phyloP scores from a whole-genome alignment of 768 basidiomycete genomes.

The Ramaria sp. region DNA sequence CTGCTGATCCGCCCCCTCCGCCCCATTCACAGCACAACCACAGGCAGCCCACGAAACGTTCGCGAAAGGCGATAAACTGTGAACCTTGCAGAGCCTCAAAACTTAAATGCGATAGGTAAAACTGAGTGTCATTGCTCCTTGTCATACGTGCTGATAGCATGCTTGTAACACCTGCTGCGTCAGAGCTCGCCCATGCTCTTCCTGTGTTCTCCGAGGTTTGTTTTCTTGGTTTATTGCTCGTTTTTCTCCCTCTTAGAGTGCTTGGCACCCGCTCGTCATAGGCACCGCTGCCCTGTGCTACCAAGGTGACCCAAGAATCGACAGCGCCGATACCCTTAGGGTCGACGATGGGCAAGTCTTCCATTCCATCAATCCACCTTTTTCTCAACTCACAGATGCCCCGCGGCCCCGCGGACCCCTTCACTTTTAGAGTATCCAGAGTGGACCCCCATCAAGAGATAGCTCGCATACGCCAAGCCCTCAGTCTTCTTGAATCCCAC shows the following conservation, averaged over 20 bases:
- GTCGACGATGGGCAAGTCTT: constrained; percentile 14
- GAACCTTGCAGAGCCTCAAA: constrained; percentile 82
- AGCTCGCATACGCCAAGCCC: constrained; percentile 54
- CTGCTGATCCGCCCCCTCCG: background rate
- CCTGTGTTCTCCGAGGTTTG: constrained; percentile 72
- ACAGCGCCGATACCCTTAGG: background rate
- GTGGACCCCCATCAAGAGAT: constrained; percentile 55
- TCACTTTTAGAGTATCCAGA: constrained; percentile 14
- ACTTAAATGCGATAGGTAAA: constrained; percentile 80
- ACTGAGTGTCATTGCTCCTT: too few species aligned
- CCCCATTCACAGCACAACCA: background rate
- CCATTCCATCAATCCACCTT: constrained; percentile 9
- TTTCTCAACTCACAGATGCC: background rate
- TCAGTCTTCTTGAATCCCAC: constrained; percentile 48
- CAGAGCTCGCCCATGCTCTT: constrained; percentile 83
- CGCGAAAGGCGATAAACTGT: constrained; percentile 82
- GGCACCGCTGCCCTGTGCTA: constrained; percentile 76
- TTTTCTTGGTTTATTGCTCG: constrained; percentile 11
- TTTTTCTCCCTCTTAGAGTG: constrained; percentile 11
- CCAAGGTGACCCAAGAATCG: constrained; percentile 37
- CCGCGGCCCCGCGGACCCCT: background rate
- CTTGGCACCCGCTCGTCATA: constrained; percentile 18
- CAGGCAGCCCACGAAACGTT: constrained; percentile 65
- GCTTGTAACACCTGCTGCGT: too few species aligned
- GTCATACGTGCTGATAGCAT: too few species aligned